A percentile compares a stretch with the other conserved stretches of the same genome.
Evolutionary conservation across 768 basidiomycete species (phyloP).

Genomic region (Serpula lacrymans): DNA sequence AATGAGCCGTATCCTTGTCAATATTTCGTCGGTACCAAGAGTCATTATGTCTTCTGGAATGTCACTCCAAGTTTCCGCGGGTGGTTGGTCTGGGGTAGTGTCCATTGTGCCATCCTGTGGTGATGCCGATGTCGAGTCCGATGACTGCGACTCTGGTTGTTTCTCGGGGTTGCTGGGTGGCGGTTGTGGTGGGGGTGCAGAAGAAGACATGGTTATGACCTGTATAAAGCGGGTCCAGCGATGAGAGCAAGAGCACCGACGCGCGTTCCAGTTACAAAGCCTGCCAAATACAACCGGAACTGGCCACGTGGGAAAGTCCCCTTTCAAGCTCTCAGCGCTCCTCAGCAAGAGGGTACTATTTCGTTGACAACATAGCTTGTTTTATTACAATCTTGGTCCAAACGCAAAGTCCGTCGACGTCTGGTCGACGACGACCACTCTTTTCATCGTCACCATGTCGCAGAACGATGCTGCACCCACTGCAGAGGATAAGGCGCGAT

Average conservation of each 20-base stretch:
- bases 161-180: slow-evolving; percentile 53
- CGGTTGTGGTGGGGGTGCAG: slow-evolving; percentile 49
- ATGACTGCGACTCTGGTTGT: slow-evolving; percentile 40
- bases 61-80: slow-evolving; percentile 85
- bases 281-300: background rate
- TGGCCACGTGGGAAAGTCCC: slow-evolving; percentile 2
- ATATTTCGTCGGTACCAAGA: slow-evolving; percentile 80
- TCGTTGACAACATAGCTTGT: too few relatives aligned
- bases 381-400: too few relatives aligned
- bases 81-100: slow-evolving; percentile 63
- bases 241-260: slow-evolving; percentile 12
- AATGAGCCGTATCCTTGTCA: slow-evolving; percentile 86
- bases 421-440: too few relatives aligned
- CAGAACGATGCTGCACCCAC: slow-evolving; percentile 40
- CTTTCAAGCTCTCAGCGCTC: background rate
- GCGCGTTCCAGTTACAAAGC: slow-evolving; percentile 19
- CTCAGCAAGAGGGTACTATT: too few relatives aligned
- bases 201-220: slow-evolving; percentile 58
- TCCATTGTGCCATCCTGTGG: slow-evolving; percentile 56
- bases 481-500: slow-evolving; percentile 67
- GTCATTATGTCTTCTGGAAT: slow-evolving; percentile 85
- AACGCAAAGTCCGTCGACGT: too few relatives aligned
- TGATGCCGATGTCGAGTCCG: slow-evolving; percentile 26
- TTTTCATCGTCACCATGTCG: slow-evolving; percentile 25
- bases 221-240: too few relatives aligned